phyloP scores from a whole-genome alignment of 2,329 filamentous ascomycete genomes.

The Magnaporthiopsis incrustans region DNA sequence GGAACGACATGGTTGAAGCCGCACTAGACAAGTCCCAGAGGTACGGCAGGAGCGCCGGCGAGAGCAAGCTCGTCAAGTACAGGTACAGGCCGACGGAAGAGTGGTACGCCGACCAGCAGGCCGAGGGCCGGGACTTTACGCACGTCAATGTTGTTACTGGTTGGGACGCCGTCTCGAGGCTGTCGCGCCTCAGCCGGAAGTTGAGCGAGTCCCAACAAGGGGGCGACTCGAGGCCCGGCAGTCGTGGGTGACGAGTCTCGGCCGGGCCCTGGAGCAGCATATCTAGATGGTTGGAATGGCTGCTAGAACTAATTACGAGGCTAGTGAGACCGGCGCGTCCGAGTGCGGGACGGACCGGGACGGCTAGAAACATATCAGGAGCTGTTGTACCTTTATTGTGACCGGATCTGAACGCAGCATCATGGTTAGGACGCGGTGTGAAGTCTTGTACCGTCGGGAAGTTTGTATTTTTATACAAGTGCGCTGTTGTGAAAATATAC shows the following conservation, averaged over 20 bases:
- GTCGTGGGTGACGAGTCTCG: neutral
- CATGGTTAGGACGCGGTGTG: too few species aligned
- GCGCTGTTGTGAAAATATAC: too few species aligned
- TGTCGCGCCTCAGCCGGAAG: neutral
- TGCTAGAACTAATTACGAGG: neutral
- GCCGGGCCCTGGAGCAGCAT: too few species aligned
- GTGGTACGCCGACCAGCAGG: constrained; percentile 42
- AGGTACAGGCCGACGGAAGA: constrained; percentile 37
- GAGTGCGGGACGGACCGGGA: too few species aligned
- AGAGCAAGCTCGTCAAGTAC: constrained; percentile 33
- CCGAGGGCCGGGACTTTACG: constrained; percentile 39
- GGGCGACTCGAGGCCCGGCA: neutral
- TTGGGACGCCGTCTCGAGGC: constrained; percentile 31
- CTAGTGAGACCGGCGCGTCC: too few species aligned
- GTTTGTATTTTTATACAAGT: too few species aligned
- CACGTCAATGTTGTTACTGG: constrained; percentile 39
- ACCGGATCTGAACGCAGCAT: too few species aligned
- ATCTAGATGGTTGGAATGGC: neutral
- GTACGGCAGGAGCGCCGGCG: constrained; percentile 13
- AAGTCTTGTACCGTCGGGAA: too few species aligned
- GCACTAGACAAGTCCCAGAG: constrained; percentile 26
- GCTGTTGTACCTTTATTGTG: too few species aligned
- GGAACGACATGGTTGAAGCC: constrained; percentile 36
- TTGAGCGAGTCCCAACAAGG: neutral
- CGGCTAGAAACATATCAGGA: too few species aligned